Evolutionary conservation across 495 filamentous ascomycete species (phyloP).

Genomic region (Hypoxylon intermedium): DNA sequence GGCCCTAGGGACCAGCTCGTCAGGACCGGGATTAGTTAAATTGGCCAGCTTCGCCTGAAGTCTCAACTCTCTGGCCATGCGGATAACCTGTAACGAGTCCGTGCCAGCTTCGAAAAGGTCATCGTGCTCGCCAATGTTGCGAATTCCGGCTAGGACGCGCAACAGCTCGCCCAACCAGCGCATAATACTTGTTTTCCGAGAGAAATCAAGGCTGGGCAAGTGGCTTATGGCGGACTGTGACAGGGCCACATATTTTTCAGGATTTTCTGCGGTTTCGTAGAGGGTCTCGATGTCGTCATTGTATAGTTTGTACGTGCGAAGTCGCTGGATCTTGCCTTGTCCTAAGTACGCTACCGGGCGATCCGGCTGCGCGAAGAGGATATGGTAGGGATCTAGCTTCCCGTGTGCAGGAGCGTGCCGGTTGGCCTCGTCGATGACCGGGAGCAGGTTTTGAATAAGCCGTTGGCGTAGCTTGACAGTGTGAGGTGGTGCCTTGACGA

Average conservation of each 20-base stretch:
- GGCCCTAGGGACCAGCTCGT: constrained; percentile 38
- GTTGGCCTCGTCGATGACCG: constrained; percentile 39
- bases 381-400: constrained; percentile 22
- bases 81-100: constrained; percentile 62
- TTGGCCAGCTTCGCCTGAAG: constrained; percentile 41
- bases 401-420: constrained; percentile 34
- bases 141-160: neutral
- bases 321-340: constrained; percentile 55
- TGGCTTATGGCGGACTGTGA: neutral
- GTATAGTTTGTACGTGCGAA: constrained; percentile 45
- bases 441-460: neutral
- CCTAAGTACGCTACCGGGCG: constrained; percentile 49
- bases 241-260: neutral
- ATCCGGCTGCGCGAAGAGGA: constrained; percentile 42
- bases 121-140: neutral
- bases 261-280: constrained; percentile 25
- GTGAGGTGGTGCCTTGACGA: no score
- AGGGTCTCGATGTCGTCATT: constrained; percentile 48
- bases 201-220: neutral
- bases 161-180: neutral
- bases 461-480: neutral
- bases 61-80: constrained; percentile 41
- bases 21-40: constrained; percentile 40
- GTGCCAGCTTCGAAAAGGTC: constrained; percentile 51
- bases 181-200: neutral